Percentiles rank a stretch among this genome's conserved stretches.
Evolutionary conservation across 176 grass and related monocot species (phyloP).

Genomic region (Metroxylon sagu): DNA sequence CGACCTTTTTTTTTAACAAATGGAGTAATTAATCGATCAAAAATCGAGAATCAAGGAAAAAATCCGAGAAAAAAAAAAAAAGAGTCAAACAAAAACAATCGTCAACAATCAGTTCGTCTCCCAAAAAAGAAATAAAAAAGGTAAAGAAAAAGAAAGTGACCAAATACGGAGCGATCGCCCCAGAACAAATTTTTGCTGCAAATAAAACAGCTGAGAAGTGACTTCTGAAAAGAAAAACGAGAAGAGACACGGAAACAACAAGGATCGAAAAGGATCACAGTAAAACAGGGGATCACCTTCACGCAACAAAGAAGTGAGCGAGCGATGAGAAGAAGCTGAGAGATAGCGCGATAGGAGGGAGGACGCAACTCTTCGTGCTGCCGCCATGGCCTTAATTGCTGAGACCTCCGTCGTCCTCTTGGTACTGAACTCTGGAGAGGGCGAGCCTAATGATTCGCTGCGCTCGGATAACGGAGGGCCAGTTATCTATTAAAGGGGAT

Average conservation of each 20-base stretch:
- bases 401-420: neutral
- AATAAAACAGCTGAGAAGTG: no score
- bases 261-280: neutral
- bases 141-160: neutral
- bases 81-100: neutral
- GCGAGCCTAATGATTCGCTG: no score
- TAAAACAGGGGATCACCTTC: conserved; percentile 25
- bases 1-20: neutral
- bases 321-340: conserved; percentile 3
- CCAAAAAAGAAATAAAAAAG: no score
- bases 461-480: no score
- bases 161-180: no score
- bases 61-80: neutral
- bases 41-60: neutral
- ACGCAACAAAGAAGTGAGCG: conserved; percentile 22
- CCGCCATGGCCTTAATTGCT: conserved; percentile 13
- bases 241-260: neutral
- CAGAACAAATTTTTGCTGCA: no score
- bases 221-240: neutral
- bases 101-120: no score
- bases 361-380: conserved; percentile 43
- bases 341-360: conserved; percentile 40
- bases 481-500: no score
- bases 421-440: no score
- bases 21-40: neutral